A percentile compares a stretch with the other conserved stretches of the same genome.
Conservation (phyloP, 805 yeast genomes). For the Barnettozyma sp. region DNA sequence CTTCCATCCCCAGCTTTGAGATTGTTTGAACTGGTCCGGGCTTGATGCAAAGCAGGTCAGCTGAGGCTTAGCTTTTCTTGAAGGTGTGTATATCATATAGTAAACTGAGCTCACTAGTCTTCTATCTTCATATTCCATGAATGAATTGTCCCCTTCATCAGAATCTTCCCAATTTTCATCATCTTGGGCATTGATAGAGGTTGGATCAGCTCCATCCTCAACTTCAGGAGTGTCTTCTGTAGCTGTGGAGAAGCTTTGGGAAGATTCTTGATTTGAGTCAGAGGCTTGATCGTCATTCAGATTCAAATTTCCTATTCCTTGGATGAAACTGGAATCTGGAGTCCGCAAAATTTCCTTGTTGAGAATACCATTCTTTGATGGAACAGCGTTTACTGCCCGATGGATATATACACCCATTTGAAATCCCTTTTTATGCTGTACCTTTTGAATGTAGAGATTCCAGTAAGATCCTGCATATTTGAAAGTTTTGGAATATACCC, state of each 20-base stretch:
- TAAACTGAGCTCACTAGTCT: constrained; percentile 41
- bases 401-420: constrained; percentile 54
- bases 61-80: constrained; percentile 37
- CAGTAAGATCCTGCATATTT: constrained; percentile 61
- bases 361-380: constrained; percentile 34
- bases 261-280: constrained; percentile 3
- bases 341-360: constrained; percentile 33
- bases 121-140: constrained; percentile 40
- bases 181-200: too few relatives aligned
- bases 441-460: constrained; percentile 49
- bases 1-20: constrained; percentile 61
- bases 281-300: constrained; percentile 6
- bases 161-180: constrained; percentile 10
- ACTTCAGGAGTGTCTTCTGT: constrained; percentile 22
- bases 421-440: constrained; percentile 33
- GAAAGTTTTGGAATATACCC: constrained; percentile 44
- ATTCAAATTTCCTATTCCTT: constrained; percentile 10
- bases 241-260: constrained; percentile 19
- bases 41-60: constrained; percentile 48
- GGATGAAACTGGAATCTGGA: constrained; percentile 3
- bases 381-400: constrained; percentile 35
- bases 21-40: constrained; percentile 45
- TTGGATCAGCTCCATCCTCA: too few relatives aligned
- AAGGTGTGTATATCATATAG: constrained; percentile 49
- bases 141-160: constrained; percentile 20